These are phyloP conservation scores for Komagataella kurtzmanii DNA, from an alignment of 805 yeast genomes.

Conservation along the genomic window DNA sequence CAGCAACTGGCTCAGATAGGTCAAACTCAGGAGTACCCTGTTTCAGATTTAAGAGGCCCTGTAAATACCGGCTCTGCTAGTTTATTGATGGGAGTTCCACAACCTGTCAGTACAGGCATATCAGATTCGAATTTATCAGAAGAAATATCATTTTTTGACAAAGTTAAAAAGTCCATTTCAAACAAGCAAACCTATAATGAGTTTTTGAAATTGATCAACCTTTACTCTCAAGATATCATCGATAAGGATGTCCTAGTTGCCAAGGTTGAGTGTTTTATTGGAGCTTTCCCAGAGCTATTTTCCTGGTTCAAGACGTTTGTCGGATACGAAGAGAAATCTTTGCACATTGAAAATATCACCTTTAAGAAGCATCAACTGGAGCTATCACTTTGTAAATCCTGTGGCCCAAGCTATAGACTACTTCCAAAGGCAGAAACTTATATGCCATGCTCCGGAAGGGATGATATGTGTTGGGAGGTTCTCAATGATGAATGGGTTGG, in stretches of 20 bases:
- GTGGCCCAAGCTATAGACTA: constrained; percentile 89
- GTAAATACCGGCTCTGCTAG: constrained; percentile 39
- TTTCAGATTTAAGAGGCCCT: constrained; percentile 29
- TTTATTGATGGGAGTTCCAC: constrained; percentile 75
- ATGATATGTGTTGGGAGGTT: constrained; percentile 98
- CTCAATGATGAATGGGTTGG: constrained; percentile 99
- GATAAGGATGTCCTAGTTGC: constrained; percentile 73
- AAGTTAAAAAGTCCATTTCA: constrained; percentile 77
- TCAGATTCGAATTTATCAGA: constrained; percentile 56
- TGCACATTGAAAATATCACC: constrained; percentile 74
- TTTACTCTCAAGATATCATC: constrained; percentile 83
- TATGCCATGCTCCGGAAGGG: constrained; percentile 97
- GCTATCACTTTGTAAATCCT: constrained; percentile 79
- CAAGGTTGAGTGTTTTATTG: constrained; percentile 76
- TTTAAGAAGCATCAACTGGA: constrained; percentile 89
- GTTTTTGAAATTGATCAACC: constrained; percentile 75
- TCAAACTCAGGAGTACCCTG: constrained; percentile 20
- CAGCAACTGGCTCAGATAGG: constrained; percentile 5
- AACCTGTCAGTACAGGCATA: constrained; percentile 53
- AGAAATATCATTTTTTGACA: constrained; percentile 84
- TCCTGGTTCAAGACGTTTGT: constrained; percentile 90
- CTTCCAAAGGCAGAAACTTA: constrained; percentile 88
- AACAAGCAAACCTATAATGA: constrained; percentile 87
- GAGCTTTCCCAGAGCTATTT: constrained; percentile 64
- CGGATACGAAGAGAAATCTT: constrained; percentile 76